Base-by-base conservation (phyloP, 495 filamentous ascomycete species). In the Patellaria atrata region DNA sequence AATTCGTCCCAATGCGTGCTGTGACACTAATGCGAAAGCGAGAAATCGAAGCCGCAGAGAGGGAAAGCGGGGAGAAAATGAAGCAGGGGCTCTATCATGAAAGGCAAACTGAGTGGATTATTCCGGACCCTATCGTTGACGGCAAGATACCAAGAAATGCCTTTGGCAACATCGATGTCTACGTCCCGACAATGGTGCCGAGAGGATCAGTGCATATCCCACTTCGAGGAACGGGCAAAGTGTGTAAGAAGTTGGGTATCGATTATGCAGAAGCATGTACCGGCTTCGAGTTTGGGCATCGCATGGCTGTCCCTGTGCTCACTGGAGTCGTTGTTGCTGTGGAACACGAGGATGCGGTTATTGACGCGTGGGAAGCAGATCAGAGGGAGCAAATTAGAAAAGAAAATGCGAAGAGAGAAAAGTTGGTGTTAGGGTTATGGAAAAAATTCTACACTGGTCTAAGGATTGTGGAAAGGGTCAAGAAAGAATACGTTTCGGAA, bases 111-210 rank as follows among this genome's bases (percentile, higher is more conserved):
- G 78, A 86, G 32, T 94, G 78, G 67, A 93, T 94, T 52, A 82
- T 89, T 40, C 84, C 89, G 1, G 76, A 80, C 11, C 84, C 85
- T 4, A 79, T 81, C 49, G 33, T 35, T 24, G 68, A 93, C 47
- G 91, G 89, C 3, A 61, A 76, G 5, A 94, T 99, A 33, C 91
- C 87, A 4, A 87, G 82, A 56, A 99, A 99, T 49, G 73, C 77
- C 23, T 99, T 84, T 49, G 86, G 87, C 5, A 99, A 99, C 52
- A 94, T 94, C 42, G 91, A 99, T 57, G 74, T 93, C 43, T 99
- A 86, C 50, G 85, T 79, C 2, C 77, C 82, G 28, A 82, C 77
- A 35, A 96, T 99, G 87, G 76, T 94, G 12, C 89, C 89, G 1
- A 47, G 62, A 27, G 89, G 75, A 1, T 85, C 87, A 4, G 67